Conservation (phyloP, 192 early-diverging fungal species). For the Dispira parvispora region DNA sequence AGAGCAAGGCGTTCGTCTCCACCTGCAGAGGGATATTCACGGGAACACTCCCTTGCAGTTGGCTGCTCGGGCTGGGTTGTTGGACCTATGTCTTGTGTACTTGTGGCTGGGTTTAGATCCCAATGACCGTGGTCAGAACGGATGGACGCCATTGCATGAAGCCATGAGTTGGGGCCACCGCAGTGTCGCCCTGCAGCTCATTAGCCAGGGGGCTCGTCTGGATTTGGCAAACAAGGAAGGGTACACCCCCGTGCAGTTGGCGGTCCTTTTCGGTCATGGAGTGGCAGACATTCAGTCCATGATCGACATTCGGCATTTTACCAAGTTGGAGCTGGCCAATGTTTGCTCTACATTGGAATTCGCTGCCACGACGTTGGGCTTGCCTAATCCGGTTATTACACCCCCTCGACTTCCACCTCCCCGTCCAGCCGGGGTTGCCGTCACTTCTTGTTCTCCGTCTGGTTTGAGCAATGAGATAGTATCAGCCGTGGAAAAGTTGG, state of each 20-base stretch:
- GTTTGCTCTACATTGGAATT: not conserved
- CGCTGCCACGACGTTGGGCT: not conserved
- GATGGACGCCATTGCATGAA: slow-evolving; percentile 7
- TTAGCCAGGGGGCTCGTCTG: not conserved
- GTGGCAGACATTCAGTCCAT: slow-evolving; percentile 7
- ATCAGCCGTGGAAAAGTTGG: no score
- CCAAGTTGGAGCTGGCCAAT: not conserved
- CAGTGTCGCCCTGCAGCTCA: not conserved
- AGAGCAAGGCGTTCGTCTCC: not conserved
- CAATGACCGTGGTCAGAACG: not conserved
- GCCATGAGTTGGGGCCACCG: slow-evolving; percentile 12
- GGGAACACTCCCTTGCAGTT: slow-evolving; percentile 4
- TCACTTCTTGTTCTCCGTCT: no score
- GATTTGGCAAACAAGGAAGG: not conserved
- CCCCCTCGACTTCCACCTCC: not conserved
- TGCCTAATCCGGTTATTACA: not conserved
- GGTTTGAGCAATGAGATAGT: no score
- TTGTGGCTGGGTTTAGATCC: slow-evolving; percentile 7
- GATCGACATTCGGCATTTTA: not conserved
- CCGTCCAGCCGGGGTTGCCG: not conserved
- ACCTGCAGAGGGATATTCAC: not conserved
- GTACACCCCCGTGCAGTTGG: slow-evolving; percentile 5
- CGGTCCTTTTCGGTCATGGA: slow-evolving; percentile 6
- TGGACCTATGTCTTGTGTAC: not conserved
- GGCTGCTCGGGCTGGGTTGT: slow-evolving; percentile 4